A percentile compares a stretch with the other conserved stretches of the same genome.
Conservation (phyloP, 805 yeast species). For the Hanseniaspora vineae region DNA sequence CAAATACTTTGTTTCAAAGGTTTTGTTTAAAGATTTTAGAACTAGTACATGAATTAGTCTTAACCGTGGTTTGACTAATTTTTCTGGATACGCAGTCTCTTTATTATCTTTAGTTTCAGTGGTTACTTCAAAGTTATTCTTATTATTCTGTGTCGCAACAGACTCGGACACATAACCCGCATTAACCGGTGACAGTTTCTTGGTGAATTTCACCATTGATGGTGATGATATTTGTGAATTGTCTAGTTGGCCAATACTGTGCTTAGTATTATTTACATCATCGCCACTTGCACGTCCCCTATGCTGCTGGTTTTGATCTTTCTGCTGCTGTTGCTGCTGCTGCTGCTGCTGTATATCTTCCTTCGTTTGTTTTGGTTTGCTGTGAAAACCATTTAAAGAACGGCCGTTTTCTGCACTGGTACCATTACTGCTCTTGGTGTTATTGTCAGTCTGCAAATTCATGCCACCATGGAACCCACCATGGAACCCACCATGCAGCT, state of each 20-base stretch:
- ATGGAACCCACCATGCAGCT: background rate
- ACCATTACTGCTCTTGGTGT: background rate
- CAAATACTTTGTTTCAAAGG: conserved; percentile 69
- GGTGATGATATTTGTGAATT: background rate
- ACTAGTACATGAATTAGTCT: conserved; percentile 48
- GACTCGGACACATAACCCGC: no score
- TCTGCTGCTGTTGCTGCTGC: background rate
- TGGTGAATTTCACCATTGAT: no score
- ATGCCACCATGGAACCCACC: background rate
- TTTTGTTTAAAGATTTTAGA: conserved; percentile 61
- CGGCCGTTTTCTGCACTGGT: background rate
- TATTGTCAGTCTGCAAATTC: no score
- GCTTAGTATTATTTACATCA: background rate
- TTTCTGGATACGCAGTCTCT: background rate
- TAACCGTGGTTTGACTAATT: conserved; percentile 10
- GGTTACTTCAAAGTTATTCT: background rate
- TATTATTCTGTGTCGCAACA: no score
- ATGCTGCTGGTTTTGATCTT: background rate
- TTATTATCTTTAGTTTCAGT: background rate
- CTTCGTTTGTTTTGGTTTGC: background rate
- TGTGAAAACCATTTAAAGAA: background rate
- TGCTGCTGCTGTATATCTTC: background rate
- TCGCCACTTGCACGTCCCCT: background rate
- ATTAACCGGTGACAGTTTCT: no score
- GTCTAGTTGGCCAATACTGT: background rate